Evolutionary conservation across 1,284 basidiomycete genomes (phyloP).

Genomic region (Trametes sp.): DNA sequence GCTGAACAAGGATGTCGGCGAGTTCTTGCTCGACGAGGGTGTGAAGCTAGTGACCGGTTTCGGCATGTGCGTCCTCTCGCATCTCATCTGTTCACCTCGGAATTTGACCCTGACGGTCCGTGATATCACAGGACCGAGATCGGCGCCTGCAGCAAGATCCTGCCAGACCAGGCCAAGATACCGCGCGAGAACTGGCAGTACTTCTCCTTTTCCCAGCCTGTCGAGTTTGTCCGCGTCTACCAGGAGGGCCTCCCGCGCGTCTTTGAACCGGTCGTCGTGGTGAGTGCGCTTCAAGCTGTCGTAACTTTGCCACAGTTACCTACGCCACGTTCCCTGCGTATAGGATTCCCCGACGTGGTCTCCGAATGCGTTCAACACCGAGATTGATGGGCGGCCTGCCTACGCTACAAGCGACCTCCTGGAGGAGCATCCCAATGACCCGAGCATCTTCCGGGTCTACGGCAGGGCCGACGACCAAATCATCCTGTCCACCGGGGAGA

Average conservation of each 20-base stretch:
- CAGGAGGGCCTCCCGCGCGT: constrained; percentile 33
- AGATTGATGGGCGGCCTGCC: constrained; percentile 40
- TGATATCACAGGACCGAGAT: constrained; percentile 25
- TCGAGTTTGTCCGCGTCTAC: constrained; percentile 30
- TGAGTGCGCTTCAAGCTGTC: constrained; percentile 13
- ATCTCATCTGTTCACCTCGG: too few species aligned
- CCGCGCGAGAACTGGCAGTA: constrained; percentile 39
- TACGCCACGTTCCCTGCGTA: too few species aligned
- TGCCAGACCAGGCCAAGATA: constrained; percentile 24
- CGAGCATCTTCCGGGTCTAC: constrained; percentile 51
- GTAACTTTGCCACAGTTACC: too few species aligned
- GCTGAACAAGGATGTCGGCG: constrained; percentile 41
- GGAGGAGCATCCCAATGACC: constrained; percentile 53
- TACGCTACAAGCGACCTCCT: constrained; percentile 54
- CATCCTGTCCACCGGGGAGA: constrained; percentile 59
- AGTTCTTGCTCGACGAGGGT: constrained; percentile 35
- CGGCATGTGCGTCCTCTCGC: too few species aligned
- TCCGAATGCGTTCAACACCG: constrained; percentile 40
- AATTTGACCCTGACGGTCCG: too few species aligned
- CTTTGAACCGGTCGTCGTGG: constrained; percentile 37
- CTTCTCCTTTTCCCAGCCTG: constrained; percentile 31
- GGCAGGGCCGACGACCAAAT: constrained; percentile 62
- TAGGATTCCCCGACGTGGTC: constrained; percentile 28
- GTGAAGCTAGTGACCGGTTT: constrained; percentile 39
- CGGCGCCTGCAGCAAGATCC: constrained; percentile 15